Conservation (phyloP, 2,329 filamentous ascomycete species). For the Hypocreales sp. region DNA sequence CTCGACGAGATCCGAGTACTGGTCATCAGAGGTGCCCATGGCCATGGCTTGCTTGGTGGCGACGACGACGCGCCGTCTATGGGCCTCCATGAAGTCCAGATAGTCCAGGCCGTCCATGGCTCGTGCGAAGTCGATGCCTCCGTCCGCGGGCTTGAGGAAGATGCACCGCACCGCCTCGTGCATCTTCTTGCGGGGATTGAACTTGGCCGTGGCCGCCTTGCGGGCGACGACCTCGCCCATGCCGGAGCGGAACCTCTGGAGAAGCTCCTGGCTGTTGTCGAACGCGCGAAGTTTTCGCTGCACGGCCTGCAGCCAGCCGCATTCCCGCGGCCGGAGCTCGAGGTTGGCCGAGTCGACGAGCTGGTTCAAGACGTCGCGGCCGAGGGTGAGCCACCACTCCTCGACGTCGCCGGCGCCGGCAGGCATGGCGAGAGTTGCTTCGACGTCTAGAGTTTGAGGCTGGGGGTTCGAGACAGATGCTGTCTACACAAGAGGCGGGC, state of each 20-base stretch:
- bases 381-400: conserved; percentile 17
- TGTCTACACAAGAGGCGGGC: too few relatives aligned
- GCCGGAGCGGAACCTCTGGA: conserved; percentile 6
- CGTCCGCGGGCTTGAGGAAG: conserved; percentile 12
- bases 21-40: conserved; percentile 2
- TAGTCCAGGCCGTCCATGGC: conserved; percentile 15
- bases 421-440: conserved; percentile 12
- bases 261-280: conserved; percentile 11
- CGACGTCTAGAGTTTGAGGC: too few relatives aligned
- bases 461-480: too few relatives aligned
- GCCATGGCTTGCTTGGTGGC: conserved; percentile 8
- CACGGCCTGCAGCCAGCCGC: conserved; percentile 16
- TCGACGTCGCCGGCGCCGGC: conserved; percentile 15
- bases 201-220: conserved; percentile 2
- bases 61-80: conserved; percentile 13
- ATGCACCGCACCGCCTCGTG: conserved; percentile 9
- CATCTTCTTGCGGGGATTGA: conserved; percentile 14
- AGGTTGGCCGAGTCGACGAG: conserved; percentile 10
- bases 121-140: conserved; percentile 10
- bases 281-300: conserved; percentile 15
- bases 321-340: conserved; percentile 9
- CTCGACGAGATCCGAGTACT: conserved; percentile 9
- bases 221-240: conserved; percentile 7
- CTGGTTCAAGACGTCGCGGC: conserved; percentile 9
- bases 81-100: conserved; percentile 17